Conservation (phyloP, 768 basidiomycete genomes). For the Dacryopinax spathularia region DNA sequence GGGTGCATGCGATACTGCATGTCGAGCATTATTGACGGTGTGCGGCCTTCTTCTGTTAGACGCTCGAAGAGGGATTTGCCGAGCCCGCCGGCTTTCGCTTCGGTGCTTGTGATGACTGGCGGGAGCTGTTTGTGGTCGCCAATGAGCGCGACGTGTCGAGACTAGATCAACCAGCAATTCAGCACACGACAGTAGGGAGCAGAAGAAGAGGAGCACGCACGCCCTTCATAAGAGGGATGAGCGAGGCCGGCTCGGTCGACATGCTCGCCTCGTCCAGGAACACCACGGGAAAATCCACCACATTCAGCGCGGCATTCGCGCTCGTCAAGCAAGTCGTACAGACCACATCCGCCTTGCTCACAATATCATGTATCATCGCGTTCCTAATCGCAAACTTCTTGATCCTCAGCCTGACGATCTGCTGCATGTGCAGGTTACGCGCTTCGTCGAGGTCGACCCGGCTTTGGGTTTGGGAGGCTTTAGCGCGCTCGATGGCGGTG, state of each 20-base stretch:
- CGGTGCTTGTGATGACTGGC: slow-evolving; percentile 65
- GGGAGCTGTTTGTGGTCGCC: slow-evolving; percentile 97
- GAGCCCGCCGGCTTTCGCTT: slow-evolving; percentile 59
- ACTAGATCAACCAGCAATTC: slow-evolving; percentile 40
- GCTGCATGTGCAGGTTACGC: slow-evolving; percentile 18
- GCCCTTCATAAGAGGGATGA: slow-evolving; percentile 89
- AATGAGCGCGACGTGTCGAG: slow-evolving; percentile 70
- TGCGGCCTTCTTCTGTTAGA: slow-evolving; percentile 55
- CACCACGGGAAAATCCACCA: slow-evolving; percentile 80
- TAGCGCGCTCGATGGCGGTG: slow-evolving; percentile 25
- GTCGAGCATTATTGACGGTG: slow-evolving; percentile 86
- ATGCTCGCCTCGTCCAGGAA: slow-evolving; percentile 93
- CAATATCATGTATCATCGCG: slow-evolving; percentile 45
- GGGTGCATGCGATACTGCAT: slow-evolving; percentile 97
- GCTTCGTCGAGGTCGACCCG: neutral
- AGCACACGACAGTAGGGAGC: slow-evolving; percentile 10
- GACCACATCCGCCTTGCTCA: slow-evolving; percentile 60
- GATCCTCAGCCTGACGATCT: slow-evolving; percentile 24
- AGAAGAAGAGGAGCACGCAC: slow-evolving; percentile 34
- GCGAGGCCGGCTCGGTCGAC: slow-evolving; percentile 85
- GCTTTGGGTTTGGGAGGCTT: slow-evolving; percentile 2
- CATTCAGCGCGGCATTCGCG: slow-evolving; percentile 46
- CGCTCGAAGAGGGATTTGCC: slow-evolving; percentile 78
- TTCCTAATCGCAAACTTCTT: slow-evolving; percentile 31
- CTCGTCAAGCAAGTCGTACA: slow-evolving; percentile 82